Base-by-base conservation (phyloP, 306 rosid species). In the Citrullus mucosospermus region DNA sequence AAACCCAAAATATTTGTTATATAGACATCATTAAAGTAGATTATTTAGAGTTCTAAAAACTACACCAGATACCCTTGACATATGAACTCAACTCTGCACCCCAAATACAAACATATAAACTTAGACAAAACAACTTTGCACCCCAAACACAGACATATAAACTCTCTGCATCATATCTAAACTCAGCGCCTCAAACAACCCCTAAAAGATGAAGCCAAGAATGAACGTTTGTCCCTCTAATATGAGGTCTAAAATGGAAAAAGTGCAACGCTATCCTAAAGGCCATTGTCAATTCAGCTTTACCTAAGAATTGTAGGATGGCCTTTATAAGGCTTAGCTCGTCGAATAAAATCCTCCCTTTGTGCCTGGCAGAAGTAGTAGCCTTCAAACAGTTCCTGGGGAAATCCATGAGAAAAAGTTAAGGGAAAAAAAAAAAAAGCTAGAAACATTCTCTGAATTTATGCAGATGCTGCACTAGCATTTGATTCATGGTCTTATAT, bases 331-430 rank as follows among this genome's bases (percentile, higher is more conserved):
- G 97, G 96, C 91, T 88, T 88, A 83, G 99, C 97, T 85, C 91
- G 84, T 74, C 83, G 91, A 84, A 92, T 44, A 88, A 76, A 92
- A 74, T 91, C 97, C 86, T 82, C 97, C 81, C 89, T 87, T 82
- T 95, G 97, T 81, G 97, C 99, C 84, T 95, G 97, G 84, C 99
- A 95, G 86, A 95, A 95, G 90, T 91, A 95, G 85, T 85, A 87
- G 80, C 97, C 97, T 87, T 95, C 97, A 81, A 95, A 95, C 82
- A 95, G 97, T 78, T 95, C 97, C 97, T 95, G 82, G 41, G 82
- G 73, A 41, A 77, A 77, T 77, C 41, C 80, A 41, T 41, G 20
- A 50, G 36, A 15, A 5, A 1, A 81, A 28, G 28, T 41, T 41
- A 16, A 22, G 38, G 16, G 10, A 18, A 38, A 36, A 36, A 5